phyloP scores from a whole-genome alignment of 257 asterid species.

The Petunia axillaris region DNA sequence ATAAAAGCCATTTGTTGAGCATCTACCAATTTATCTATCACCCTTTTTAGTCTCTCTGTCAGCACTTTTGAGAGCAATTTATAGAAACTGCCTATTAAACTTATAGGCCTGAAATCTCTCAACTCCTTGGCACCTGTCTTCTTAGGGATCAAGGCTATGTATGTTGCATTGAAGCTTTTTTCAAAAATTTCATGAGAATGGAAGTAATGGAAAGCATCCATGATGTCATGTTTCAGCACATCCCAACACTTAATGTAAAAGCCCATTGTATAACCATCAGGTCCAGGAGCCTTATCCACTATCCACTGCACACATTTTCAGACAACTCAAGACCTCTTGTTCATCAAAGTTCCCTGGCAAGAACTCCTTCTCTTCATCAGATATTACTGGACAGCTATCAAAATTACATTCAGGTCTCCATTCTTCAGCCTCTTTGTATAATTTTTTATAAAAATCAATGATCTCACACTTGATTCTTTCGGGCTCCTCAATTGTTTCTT shows the following conservation, averaged over 20 bases:
- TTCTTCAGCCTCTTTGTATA: background rate
- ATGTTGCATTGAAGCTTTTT: background rate
- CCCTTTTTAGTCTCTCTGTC: background rate
- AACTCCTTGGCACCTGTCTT: background rate
- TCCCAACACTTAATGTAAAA: background rate
- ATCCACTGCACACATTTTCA: too few relatives aligned
- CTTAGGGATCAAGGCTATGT: background rate
- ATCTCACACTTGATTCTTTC: background rate
- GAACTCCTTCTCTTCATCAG: too few relatives aligned
- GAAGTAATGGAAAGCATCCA: background rate
- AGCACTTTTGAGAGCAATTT: background rate
- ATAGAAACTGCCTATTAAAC: background rate
- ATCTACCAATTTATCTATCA: too few relatives aligned
- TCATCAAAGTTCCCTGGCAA: too few relatives aligned
- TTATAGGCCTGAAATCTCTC: background rate
- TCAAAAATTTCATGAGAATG: background rate
- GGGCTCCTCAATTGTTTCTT: background rate
- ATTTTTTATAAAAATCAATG: background rate
- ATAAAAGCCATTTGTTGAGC: background rate
- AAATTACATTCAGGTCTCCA: background rate
- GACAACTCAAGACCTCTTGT: too few relatives aligned
- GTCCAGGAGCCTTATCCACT: background rate
- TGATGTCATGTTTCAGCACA: too few relatives aligned
- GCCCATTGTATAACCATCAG: background rate
- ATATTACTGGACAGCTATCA: too few relatives aligned